A percentile compares a stretch with the other conserved stretches of the same genome.
phyloP scores from a whole-genome alignment of 2,329 filamentous ascomycete genomes.

The Coniosporium tulheliwenetii region DNA sequence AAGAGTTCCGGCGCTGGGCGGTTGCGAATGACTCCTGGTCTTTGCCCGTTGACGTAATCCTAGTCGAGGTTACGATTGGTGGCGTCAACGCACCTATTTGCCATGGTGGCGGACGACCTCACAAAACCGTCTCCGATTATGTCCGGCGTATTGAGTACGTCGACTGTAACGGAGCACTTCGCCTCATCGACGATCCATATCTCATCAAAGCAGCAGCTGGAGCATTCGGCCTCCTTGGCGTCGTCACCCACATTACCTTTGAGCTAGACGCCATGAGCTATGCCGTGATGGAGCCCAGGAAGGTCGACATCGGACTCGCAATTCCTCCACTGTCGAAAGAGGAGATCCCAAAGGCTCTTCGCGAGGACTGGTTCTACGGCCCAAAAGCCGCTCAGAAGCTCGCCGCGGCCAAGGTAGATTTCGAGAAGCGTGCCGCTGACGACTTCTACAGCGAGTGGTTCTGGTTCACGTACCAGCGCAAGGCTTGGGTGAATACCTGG shows the following conservation, averaged over 20 bases:
- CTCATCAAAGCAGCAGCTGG: conserved; percentile 26
- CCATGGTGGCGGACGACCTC: conserved; percentile 28
- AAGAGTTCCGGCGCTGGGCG: conserved; percentile 30
- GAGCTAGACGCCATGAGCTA: conserved; percentile 32
- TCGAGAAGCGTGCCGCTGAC: conserved; percentile 21
- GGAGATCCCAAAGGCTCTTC: conserved; percentile 23
- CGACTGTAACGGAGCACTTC: conserved; percentile 27
- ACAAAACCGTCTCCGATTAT: conserved; percentile 29
- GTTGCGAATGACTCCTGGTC: conserved; percentile 24
- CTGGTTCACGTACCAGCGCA: conserved; percentile 32
- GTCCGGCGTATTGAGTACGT: conserved; percentile 33
- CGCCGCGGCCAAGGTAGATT: conserved; percentile 18
- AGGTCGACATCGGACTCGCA: conserved; percentile 24
- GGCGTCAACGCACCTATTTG: conserved; percentile 31
- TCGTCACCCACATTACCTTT: conserved; percentile 33
- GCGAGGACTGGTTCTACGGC: conserved; percentile 10
- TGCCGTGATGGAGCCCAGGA: conserved; percentile 28
- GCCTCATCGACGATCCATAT: conserved; percentile 20
- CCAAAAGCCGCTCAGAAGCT: conserved; percentile 17
- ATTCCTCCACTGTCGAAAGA: conserved; percentile 26
- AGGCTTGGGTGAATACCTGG: conserved; percentile 33
- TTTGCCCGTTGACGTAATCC: conserved; percentile 29
- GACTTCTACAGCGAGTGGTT: conserved; percentile 35
- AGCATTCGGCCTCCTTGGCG: conserved; percentile 31
- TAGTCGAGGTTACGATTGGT: conserved; percentile 33